A percentile compares a stretch with the other conserved stretches of the same genome.
phyloP scores from a whole-genome alignment of 2,329 filamentous ascomycete genomes.

The Alternaria sp. region DNA sequence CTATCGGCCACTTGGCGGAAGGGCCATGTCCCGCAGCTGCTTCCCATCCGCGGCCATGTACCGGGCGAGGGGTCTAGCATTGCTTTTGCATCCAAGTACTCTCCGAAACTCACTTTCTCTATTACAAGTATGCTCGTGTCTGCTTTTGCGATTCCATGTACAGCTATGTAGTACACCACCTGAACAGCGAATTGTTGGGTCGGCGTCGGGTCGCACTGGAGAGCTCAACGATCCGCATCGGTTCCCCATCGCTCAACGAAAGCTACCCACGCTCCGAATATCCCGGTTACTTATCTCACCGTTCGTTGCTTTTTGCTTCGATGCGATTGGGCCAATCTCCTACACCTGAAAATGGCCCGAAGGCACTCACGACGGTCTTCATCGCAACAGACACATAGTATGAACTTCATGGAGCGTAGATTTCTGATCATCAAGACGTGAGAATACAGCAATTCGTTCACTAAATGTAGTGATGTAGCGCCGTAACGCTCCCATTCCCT shows the following conservation, averaged over 20 bases:
- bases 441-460: constrained; percentile 33
- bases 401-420: neutral
- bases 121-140: neutral
- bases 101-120: neutral
- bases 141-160: neutral
- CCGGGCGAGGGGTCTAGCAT: neutral
- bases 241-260: constrained; percentile 28
- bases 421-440: constrained; percentile 29
- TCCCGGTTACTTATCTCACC: constrained; percentile 14
- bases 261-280: neutral
- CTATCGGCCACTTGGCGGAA: constrained; percentile 11
- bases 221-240: constrained; percentile 22
- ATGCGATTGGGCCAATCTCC: neutral
- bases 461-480: constrained; percentile 39
- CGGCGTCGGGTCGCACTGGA: constrained; percentile 1
- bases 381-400: neutral
- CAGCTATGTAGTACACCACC: neutral
- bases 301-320: constrained; percentile 3
- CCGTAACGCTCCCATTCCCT: constrained; percentile 32
- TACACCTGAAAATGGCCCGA: constrained; percentile 1
- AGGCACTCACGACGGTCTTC: neutral
- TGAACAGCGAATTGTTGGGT: constrained; percentile 2
- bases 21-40: constrained; percentile 1
- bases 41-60: neutral
- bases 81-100: constrained; percentile 3